These are phyloP conservation scores for Polygonum maritimum DNA, from an alignment of 148 eudicot species.

Conservation along the genomic window DNA sequence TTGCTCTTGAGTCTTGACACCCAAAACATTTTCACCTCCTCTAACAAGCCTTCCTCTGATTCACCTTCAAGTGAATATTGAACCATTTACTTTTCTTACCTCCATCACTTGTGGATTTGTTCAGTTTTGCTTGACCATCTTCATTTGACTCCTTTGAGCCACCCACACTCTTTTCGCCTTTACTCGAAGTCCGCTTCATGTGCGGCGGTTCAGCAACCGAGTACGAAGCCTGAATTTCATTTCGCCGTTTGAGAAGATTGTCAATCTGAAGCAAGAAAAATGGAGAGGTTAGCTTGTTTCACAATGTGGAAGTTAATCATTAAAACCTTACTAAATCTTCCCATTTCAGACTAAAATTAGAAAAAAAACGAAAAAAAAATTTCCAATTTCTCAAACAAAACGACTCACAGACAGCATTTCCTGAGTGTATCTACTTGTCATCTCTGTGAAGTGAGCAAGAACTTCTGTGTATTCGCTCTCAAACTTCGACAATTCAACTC, in stretches of 20 bases:
- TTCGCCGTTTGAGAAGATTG: conserved; percentile 66
- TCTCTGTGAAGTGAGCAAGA: conserved; percentile 76
- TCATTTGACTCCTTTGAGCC: conserved; percentile 49
- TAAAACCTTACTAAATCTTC: no score
- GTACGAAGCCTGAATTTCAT: conserved; percentile 71
- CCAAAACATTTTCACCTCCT: conserved; percentile 6
- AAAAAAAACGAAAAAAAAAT: no score
- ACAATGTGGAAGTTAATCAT: not conserved
- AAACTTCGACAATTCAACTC: conserved; percentile 78
- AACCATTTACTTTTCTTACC: conserved; percentile 81
- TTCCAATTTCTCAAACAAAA: not conserved
- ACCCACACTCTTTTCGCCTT: conserved; percentile 45
- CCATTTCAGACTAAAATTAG: no score
- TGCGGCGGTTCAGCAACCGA: conserved; percentile 32
- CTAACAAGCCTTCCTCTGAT: conserved; percentile 68
- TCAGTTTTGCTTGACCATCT: conserved; percentile 45
- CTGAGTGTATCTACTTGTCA: conserved; percentile 81
- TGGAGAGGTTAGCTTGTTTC: not conserved
- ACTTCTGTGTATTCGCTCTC: conserved; percentile 95
- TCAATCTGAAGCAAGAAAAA: conserved; percentile 51
- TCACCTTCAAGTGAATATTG: conserved; percentile 56
- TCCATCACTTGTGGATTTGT: conserved; percentile 58
- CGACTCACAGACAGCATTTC: conserved; percentile 82
- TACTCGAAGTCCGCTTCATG: conserved; percentile 56
- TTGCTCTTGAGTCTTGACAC: not conserved